These are phyloP conservation scores for Magnusiomyces ingens DNA, from an alignment of 1,139 yeast genomes.

Conservation along the genomic window DNA sequence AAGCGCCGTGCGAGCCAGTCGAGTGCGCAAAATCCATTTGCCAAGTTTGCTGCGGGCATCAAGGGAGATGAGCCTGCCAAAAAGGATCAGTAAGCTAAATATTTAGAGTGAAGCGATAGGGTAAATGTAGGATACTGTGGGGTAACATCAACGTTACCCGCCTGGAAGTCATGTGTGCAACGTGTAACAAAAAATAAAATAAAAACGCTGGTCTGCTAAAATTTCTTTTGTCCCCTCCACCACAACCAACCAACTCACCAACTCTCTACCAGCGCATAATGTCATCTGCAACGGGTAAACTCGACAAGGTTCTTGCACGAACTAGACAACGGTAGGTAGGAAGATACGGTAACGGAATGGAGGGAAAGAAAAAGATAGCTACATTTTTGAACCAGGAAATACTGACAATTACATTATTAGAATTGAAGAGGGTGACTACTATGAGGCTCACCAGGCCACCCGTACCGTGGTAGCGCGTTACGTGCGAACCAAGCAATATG, in stretches of 20 bases:
- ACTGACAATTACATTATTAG: slow-evolving; percentile 29
- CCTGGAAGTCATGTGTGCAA: too few species aligned
- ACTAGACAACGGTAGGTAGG: slow-evolving; percentile 28
- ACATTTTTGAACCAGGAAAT: not conserved
- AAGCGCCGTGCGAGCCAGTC: slow-evolving; percentile 10
- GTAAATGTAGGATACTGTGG: too few species aligned
- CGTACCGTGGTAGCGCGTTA: slow-evolving; percentile 83
- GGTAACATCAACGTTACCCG: too few species aligned
- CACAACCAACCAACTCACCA: too few species aligned
- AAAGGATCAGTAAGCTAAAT: too few species aligned
- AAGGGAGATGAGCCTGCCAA: too few species aligned
- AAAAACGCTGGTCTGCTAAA: too few species aligned
- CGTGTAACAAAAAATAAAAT: too few species aligned
- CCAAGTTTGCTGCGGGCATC: too few species aligned
- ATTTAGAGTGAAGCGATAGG: too few species aligned
- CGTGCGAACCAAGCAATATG: slow-evolving; percentile 58
- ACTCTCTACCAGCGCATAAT: slow-evolving; percentile 7
- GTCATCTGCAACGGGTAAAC: slow-evolving; percentile 20
- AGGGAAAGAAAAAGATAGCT: not conserved
- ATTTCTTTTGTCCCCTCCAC: too few species aligned
- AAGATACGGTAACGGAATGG: not conserved
- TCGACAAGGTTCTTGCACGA: slow-evolving; percentile 29
- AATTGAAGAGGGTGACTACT: slow-evolving; percentile 68
- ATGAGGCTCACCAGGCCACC: slow-evolving; percentile 92
- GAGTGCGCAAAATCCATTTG: not conserved